phyloP scores from a whole-genome alignment of 805 yeast genomes.

The Candida xiaguanensis region DNA sequence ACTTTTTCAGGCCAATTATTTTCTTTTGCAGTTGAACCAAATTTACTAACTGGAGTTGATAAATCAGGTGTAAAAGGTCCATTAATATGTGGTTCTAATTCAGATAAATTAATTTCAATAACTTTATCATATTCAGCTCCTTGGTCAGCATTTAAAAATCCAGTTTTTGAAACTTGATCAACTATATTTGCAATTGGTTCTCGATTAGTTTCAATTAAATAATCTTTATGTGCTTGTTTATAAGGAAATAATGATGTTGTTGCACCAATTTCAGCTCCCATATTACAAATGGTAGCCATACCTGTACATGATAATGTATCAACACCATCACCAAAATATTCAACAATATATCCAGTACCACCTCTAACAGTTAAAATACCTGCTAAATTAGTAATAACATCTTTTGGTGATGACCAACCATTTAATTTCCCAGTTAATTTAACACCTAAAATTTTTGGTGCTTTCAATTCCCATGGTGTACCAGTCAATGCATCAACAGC shows the following conservation, averaged over 20 bases:
- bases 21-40: constrained; percentile 64
- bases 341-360: constrained; percentile 95
- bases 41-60: constrained; percentile 85
- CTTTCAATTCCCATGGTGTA: constrained; percentile 98
- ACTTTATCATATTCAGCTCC: constrained; percentile 91
- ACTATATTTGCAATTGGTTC: constrained; percentile 81
- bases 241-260: constrained; percentile 97
- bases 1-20: constrained; percentile 85
- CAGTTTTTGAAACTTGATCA: constrained; percentile 52
- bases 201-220: constrained; percentile 81
- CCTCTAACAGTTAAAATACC: constrained; percentile 94
- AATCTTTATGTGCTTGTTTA: constrained; percentile 74
- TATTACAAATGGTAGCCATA: constrained; percentile 99
- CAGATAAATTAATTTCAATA: constrained; percentile 81
- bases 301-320: constrained; percentile 89
- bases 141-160: constrained; percentile 76
- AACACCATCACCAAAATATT: constrained; percentile 96
- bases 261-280: constrained; percentile 99
- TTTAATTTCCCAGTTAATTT: constrained; percentile 82
- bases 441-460: constrained; percentile 93
- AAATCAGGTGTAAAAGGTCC: constrained; percentile 99
- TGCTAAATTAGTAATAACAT: constrained; percentile 88
- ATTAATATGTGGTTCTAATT: constrained; percentile 90
- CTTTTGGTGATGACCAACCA: constrained; percentile 98
- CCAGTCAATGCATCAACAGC: constrained; percentile 98